Percentiles rank a stretch among this genome's conserved stretches.
Evolutionary conservation across 371 early-diverging fungal genomes (phyloP).

Genomic region (Mortierella sp.): DNA sequence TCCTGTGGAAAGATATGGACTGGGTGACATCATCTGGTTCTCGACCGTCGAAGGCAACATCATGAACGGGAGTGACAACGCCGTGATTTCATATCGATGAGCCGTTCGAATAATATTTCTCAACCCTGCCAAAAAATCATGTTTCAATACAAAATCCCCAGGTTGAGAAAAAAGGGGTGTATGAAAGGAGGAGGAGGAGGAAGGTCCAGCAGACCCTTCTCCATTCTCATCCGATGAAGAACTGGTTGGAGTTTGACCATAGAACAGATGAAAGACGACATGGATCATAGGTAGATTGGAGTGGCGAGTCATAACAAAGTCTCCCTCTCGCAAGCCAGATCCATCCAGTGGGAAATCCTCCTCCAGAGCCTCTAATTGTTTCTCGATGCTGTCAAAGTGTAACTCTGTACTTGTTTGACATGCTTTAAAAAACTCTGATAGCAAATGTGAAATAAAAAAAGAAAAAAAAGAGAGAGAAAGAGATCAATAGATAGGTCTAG

Average conservation of each 20-base stretch:
- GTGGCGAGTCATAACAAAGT: slow-evolving; percentile 81
- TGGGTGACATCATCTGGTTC: slow-evolving; percentile 18
- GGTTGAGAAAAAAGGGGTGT: slow-evolving; percentile 22
- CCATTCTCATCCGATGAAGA: not conserved
- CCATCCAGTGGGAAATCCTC: slow-evolving; percentile 61
- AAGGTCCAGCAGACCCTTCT: not conserved
- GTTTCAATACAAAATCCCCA: slow-evolving; percentile 23
- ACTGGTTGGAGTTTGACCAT: slow-evolving; percentile 1
- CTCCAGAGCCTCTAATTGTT: slow-evolving; percentile 68
- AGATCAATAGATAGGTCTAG: not conserved
- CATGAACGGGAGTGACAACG: slow-evolving; percentile 73
- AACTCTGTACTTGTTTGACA: slow-evolving; percentile 80
- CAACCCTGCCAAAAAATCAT: slow-evolving; percentile 66
- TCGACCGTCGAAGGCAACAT: slow-evolving; percentile 70
- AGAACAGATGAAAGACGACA: slow-evolving; percentile 76
- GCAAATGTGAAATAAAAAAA: not conserved
- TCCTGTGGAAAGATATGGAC: too few species aligned
- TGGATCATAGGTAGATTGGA: slow-evolving; percentile 81
- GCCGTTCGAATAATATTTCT: slow-evolving; percentile 72
- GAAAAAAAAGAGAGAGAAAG: not conserved
- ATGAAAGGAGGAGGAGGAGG: slow-evolving; percentile 4
- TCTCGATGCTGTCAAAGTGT: slow-evolving; percentile 78
- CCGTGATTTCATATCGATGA: slow-evolving; percentile 73
- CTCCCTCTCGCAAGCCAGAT: slow-evolving; percentile 57
- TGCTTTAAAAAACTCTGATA: slow-evolving; percentile 73